Base-by-base conservation (phyloP, 1,284 basidiomycete genomes). In the Pseudozyma sp. region DNA sequence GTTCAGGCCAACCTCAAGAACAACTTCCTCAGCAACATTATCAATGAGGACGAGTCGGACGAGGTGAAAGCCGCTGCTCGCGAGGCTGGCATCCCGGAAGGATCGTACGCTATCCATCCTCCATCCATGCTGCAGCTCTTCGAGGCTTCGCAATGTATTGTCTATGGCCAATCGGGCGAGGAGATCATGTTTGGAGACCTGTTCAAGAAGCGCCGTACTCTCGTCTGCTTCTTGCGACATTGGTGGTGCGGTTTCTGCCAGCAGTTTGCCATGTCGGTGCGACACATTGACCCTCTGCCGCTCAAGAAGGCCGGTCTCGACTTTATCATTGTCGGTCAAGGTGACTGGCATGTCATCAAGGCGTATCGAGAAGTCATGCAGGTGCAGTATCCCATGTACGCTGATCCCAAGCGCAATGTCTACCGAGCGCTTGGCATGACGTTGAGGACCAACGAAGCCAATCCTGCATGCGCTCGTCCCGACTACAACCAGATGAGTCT, bases 371-470 rank as follows among this genome's bases (percentile, higher is more conserved):
- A 86, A 61, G 81, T 92, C 78, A 91, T 87, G 86, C 87, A 74
- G 85, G 87, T 86, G 52, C 87, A 87, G 0, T 87, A 87, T 80
- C 82, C 82, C 19, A 85, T 94, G 81, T 95, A 91, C 85, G 91
- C 92, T 2, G 94, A 96, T 84, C 92, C 93, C 3, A 88, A 89
- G 0, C 86, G 91, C 10, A 87, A 87, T 9, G 86, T 95, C 19
- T 91, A 95, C 84, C 86, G 87, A 19, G 89, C 91, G 1, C 87
- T 96, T 0, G 93, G 94, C 1, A 93, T 95, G 90, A 91, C 87
- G 12, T 78, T 88, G 40, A 87, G 89, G 53, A 88, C 87, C 21
- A 84, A 86, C 52, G 87, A 88, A 72, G 84, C 86, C n/a, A 88
- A 88, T 10, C 84, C 86, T 10, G 87, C 88, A 44, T 85, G 84